Percentiles rank a stretch among this genome's conserved stretches.
Evolutionary conservation across 306 rosid genomes (phyloP).

Genomic region (Trichosanthes cucumerina): DNA sequence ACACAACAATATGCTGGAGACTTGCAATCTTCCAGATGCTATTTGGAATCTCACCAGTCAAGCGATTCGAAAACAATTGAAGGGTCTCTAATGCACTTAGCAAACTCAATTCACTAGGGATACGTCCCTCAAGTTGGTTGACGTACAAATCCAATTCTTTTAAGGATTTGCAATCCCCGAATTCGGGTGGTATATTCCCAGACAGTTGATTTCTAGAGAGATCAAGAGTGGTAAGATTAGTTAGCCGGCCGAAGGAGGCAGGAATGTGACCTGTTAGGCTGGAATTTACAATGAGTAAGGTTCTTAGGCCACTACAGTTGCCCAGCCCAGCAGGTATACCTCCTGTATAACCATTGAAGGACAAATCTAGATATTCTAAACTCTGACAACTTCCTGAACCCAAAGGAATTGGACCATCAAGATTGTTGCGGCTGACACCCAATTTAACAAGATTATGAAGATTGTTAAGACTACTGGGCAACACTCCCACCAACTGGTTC

Average conservation of each 20-base stretch:
- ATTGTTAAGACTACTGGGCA: slow-evolving; percentile 43
- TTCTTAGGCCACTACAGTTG: slow-evolving; percentile 35
- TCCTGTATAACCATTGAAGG: slow-evolving; percentile 43
- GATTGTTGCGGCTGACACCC: slow-evolving; percentile 20
- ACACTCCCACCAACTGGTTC: slow-evolving; percentile 35
- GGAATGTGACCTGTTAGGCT: slow-evolving; percentile 60
- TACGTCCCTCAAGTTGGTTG: slow-evolving; percentile 60
- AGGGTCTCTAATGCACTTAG: slow-evolving; percentile 39
- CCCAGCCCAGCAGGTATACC: slow-evolving; percentile 56
- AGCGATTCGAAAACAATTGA: slow-evolving; percentile 37
- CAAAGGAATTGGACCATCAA: slow-evolving; percentile 50
- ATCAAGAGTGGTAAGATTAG: slow-evolving; percentile 17
- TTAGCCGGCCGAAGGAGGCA: slow-evolving; percentile 45
- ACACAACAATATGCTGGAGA: slow-evolving; percentile 45
- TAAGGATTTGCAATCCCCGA: slow-evolving; percentile 60
- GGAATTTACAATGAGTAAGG: slow-evolving; percentile 22
- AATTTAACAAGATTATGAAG: slow-evolving; percentile 30
- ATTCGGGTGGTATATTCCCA: slow-evolving; percentile 58
- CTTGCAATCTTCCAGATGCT: slow-evolving; percentile 73
- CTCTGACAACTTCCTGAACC: slow-evolving; percentile 34
- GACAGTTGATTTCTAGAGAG: slow-evolving; percentile 50
- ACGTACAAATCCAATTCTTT: slow-evolving; percentile 27
- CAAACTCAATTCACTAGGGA: slow-evolving; percentile 61
- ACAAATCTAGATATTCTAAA: slow-evolving; percentile 36
- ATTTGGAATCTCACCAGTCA: slow-evolving; percentile 63